A percentile compares a stretch with the other conserved stretches of the same genome.
Conservation (phyloP, 2,329 filamentous ascomycete species). For the Aspergillus spinulosporus region DNA sequence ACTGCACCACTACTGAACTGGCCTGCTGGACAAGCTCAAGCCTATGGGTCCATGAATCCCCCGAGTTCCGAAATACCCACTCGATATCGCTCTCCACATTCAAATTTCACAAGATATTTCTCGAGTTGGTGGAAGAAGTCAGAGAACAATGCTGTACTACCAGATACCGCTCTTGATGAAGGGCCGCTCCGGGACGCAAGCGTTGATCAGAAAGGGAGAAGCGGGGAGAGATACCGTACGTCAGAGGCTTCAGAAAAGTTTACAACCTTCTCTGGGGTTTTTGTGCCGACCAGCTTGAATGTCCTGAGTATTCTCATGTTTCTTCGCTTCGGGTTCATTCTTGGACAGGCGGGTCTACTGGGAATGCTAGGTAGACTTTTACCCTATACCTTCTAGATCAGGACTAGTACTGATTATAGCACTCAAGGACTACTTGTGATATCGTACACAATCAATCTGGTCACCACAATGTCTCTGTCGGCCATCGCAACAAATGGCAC, state of each 20-base stretch:
- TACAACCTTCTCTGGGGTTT: constrained; percentile 75
- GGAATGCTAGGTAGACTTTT: constrained; percentile 66
- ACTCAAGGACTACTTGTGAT: constrained; percentile 63
- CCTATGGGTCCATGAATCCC: constrained; percentile 28
- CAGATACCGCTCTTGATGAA: constrained; percentile 20
- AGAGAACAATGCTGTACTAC: constrained; percentile 12
- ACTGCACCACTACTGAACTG: constrained; percentile 27
- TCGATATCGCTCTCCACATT: constrained; percentile 23
- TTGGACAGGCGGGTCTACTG: constrained; percentile 75
- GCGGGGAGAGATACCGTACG: constrained; percentile 27
- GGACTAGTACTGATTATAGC: constrained; percentile 21
- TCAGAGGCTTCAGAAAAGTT: constrained; percentile 59
- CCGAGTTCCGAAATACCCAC: constrained; percentile 18
- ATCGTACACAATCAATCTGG: constrained; percentile 78
- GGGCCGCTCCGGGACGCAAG: constrained; percentile 29
- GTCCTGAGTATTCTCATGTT: constrained; percentile 93
- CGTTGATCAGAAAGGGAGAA: constrained; percentile 35
- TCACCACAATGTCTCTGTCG: constrained; percentile 82
- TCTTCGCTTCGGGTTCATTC: constrained; percentile 79
- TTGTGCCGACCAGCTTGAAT: constrained; percentile 85
- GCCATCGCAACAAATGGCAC: constrained; percentile 89
- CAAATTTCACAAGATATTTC: constrained; percentile 27
- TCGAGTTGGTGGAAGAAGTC: constrained; percentile 28
- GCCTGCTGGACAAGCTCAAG: constrained; percentile 23
- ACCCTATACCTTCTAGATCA: neutral